phyloP scores from a whole-genome alignment of 2,329 filamentous ascomycete genomes.

The Lachnellula subtilissima region DNA sequence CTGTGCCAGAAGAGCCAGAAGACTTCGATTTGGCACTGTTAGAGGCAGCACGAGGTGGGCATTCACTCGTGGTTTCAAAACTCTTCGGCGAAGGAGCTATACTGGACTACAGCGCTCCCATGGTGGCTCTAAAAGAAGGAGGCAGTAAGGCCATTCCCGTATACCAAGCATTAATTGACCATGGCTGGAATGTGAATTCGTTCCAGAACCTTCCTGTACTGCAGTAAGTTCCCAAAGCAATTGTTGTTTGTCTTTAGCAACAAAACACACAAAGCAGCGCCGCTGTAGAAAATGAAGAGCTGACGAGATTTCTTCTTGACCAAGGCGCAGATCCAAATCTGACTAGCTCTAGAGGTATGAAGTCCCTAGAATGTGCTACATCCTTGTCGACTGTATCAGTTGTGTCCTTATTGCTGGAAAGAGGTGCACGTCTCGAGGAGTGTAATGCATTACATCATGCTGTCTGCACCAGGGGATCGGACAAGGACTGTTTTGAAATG shows the following conservation, averaged over 20 bases:
- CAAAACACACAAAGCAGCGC: background rate
- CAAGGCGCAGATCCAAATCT: slow-evolving; percentile 2
- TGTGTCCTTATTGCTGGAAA: background rate
- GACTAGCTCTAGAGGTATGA: background rate
- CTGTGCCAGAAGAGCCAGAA: background rate
- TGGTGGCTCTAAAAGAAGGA: background rate
- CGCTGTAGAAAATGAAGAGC: background rate
- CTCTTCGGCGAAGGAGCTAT: background rate
- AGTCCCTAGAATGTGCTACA: background rate
- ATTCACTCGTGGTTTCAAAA: background rate
- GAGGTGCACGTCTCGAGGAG: background rate
- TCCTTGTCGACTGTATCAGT: background rate
- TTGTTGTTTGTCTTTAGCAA: background rate
- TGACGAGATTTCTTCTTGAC: background rate
- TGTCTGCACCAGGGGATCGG: background rate
- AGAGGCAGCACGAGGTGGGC: background rate
- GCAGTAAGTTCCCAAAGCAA: background rate
- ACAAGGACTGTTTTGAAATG: background rate
- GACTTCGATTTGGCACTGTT: background rate
- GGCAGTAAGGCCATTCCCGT: background rate
- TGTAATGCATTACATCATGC: slow-evolving; percentile 1
- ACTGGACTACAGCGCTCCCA: background rate
- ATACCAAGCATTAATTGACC: slow-evolving; percentile 1
- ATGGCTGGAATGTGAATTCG: slow-evolving; percentile 1
- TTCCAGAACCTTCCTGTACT: background rate